These are phyloP conservation scores for Hirsutella thompsonii DNA, from an alignment of 2,329 filamentous ascomycete species.

Conservation along the genomic window DNA sequence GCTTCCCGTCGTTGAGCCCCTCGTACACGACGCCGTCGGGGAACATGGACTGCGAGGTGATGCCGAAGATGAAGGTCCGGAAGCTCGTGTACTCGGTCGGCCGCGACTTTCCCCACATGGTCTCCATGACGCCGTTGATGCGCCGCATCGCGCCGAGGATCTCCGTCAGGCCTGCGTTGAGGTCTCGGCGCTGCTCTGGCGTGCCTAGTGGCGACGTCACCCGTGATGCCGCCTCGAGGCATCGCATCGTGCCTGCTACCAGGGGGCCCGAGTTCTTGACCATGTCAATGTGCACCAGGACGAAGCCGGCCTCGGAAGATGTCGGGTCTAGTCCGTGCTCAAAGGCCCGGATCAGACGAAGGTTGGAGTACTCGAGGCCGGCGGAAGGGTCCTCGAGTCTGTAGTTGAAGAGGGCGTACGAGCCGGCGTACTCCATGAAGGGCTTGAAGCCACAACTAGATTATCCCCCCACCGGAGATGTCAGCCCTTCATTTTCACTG, in stretches of 20 bases:
- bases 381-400: conserved; percentile 40
- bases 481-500: no score
- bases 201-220: conserved; percentile 14
- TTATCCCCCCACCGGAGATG: no score
- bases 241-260: conserved; percentile 56
- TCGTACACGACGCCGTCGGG: conserved; percentile 84
- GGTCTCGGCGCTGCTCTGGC: conserved; percentile 30
- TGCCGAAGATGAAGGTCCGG: conserved; percentile 94
- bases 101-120: conserved; percentile 84
- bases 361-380: conserved; percentile 50
- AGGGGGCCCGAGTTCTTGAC: conserved; percentile 73
- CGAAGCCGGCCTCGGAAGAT: conserved; percentile 88
- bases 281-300: conserved; percentile 95
- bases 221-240: conserved; percentile 40
- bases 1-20: conserved; percentile 57
- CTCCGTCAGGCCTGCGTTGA: conserved; percentile 51
- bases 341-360: conserved; percentile 82
- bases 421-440: conserved; percentile 77
- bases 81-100: conserved; percentile 78
- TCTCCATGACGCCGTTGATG: conserved; percentile 73
- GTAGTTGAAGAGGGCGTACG: conserved; percentile 59
- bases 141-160: conserved; percentile 47
- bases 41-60: conserved; percentile 89
- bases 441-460: conserved; percentile 61
- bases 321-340: conserved; percentile 76